Evolutionary conservation across 805 yeast species (phyloP).

Genomic region (Yarrowia osloensis): DNA sequence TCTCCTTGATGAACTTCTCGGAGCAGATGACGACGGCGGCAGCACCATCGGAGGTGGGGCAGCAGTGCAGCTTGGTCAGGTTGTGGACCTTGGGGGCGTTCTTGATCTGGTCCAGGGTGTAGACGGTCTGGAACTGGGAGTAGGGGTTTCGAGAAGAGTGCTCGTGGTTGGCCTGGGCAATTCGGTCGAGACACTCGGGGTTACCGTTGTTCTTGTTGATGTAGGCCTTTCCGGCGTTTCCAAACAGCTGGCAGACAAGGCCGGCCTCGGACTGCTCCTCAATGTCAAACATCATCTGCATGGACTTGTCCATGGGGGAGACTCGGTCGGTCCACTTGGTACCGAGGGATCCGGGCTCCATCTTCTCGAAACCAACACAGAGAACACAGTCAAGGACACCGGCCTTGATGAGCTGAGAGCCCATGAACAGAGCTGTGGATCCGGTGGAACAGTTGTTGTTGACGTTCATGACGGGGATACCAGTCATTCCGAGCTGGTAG

Average conservation of each 20-base stretch:
- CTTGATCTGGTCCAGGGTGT: conserved; percentile 38
- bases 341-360: conserved; percentile 37
- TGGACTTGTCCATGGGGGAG: conserved; percentile 34
- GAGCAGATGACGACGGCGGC: conserved; percentile 37
- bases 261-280: conserved; percentile 34
- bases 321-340: conserved; percentile 37
- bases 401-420: conserved; percentile 34
- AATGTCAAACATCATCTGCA: conserved; percentile 34
- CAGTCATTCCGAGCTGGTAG: conserved; percentile 39
- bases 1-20: conserved; percentile 35
- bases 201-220: conserved; percentile 34
- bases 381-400: conserved; percentile 37
- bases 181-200: conserved; percentile 35
- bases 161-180: conserved; percentile 37
- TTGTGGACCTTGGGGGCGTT: conserved; percentile 35
- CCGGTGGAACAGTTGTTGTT: conserved; percentile 39
- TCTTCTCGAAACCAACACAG: conserved; percentile 38
- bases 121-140: conserved; percentile 37
- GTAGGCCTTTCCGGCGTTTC: conserved; percentile 37
- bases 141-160: conserved; percentile 39
- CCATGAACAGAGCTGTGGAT: conserved; percentile 36
- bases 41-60: conserved; percentile 40
- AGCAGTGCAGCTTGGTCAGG: conserved; percentile 38
- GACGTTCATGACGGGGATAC: conserved; percentile 37
- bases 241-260: conserved; percentile 37